Evolutionary conservation across 345 rosid genomes (phyloP), one percentile per base, ranked within the genome.

Genomic region (Salix arbutifolia): DNA sequence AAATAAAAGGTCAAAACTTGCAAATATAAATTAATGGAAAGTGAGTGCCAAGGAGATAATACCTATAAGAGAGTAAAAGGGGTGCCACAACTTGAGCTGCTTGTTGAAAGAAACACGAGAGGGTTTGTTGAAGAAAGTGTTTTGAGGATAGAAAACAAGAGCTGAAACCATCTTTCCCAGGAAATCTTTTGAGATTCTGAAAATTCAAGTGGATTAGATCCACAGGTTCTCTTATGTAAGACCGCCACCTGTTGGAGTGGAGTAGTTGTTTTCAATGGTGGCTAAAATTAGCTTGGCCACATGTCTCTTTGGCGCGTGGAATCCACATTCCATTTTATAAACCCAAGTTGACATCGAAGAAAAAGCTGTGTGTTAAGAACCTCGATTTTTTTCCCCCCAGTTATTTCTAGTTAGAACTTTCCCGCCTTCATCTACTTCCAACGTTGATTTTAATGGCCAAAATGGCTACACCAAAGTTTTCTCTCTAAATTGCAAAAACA

Each of bases 391-490:
- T 14, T 67, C 48, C 2, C 44, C 44, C 12, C 13, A 37, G 42
- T 23, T 64, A 7, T 42, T 21, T 31, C 65, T 46, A 25, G 70
- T 58, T 53, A 37, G 40, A 42, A 30, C 64, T 7, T 80, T 75
- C 68, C 87, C 77, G 75, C 76, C 53, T 42, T 58, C 69, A 48
- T 31, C 46, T 28, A 23, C 38, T 10, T 33, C 30, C 14, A 52
- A 66, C 76, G 87, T 70, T 67, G 85, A 72, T 79, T 81, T 76
- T 82, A 73, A 77, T 82, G 83, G 79, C 93, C 73, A 76, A 65
- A 60, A 73, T 82, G 53, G 38, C 78, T 11, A 58, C 62, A 13
- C 69, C 85, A 21, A 77, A 73, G 76, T 68, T 79, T 70, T 72
- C 30, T 62, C 70, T 70, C 48, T 74, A 1, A 23, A 76, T 31